Base-by-base conservation (phyloP, 352 stramenopile genomes). In the Phytophthora sansomeana region DNA sequence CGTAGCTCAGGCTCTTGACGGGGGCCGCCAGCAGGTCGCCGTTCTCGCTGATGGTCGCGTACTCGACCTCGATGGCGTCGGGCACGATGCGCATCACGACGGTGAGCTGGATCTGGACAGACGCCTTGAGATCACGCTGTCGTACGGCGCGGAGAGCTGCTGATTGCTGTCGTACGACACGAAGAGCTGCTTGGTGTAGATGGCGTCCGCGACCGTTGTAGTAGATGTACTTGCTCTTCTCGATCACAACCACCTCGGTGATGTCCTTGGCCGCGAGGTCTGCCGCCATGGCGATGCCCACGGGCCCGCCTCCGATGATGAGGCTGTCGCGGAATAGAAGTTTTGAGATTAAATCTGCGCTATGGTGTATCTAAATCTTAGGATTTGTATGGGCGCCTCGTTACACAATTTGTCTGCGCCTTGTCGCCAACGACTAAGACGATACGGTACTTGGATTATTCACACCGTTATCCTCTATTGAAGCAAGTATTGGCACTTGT, bases 151-250 rank as follows among this genome's bases (percentile, higher is more conserved):
- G n/a, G n/a, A n/a, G n/a, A n/a, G n/a, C n/a, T n/a, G n/a, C n/a
- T n/a, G n/a, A n/a, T n/a, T n/a, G n/a, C n/a, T n/a, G n/a, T n/a
- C n/a, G n/a, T n/a, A n/a, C n/a, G n/a, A n/a, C 13, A 90, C 61
- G 63, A 88, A 88, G 33, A 90, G 70, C 58, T 87, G 87, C 10
- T 58, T 53, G 43, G 61, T 69, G 69, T 81, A 90, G 16, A 16
- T 35, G 21, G 58, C 60, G n/a, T 88, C 75, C 42, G 83, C 73
- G 48, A 76, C 69, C 5, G 79, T 79, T 53, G 43, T 90, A 75
- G 60, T 78, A 88, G 66, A 63, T 80, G 63, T 79, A 85, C 35
- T 70, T 70, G 59, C 69, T 81, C 66, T 88, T 88, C 70, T 90
- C 81, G 28, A 90, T 47, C 41, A 85, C 55, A 17, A 82, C 42